Base-by-base conservation (phyloP, 495 filamentous ascomycete genomes). In the Geoglossum glabrum region DNA sequence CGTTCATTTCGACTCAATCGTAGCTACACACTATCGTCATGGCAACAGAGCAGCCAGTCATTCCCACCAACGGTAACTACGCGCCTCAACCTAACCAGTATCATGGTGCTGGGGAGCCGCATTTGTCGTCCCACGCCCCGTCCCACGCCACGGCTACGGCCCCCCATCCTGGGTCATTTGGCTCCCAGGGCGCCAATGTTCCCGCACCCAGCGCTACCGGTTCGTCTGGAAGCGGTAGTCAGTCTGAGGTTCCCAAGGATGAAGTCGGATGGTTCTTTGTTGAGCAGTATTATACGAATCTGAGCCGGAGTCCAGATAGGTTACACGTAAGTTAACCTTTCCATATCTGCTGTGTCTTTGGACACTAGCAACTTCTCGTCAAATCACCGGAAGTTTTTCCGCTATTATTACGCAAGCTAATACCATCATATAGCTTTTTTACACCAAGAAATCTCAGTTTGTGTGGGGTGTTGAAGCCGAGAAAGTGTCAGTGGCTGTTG, bases 231-330 rank as follows among this genome's bases (percentile, higher is more conserved):
- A 23, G 19, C 50, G 40, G 55, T 23, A 27, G 40, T 40, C 27
- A 60, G 28, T 33, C 62, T n/a, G 66, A 65, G 28, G 64, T 70
- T 25, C 64, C 70, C 47, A 93, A 92, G 69, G 86, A 90, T 70
- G 87, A 97, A 71, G 86, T 98, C 55, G 92, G 88, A 64, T 98
- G 92, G 92, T 96, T 89, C 70, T 98, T 98, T 62, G 92, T 97
- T 34, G 93, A 98, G 77, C 89, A 95, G 67, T 97, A 94, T 75
- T 98, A 98, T 70, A 97, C 87, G 61, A 98, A 87, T 61, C 76
- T 98, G 64, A 95, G 87, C 80, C 86, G 87, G 68, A 84, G 75
- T 60, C 92, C 93, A 17, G 90, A 95, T 64, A 94, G 90, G 71
- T 80, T 98, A 60, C 87, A 88, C 66, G 85, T 89, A 71, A 73